Evolutionary conservation across 1,284 basidiomycete species (phyloP).

Genomic region (Pseudozyma sp.): DNA sequence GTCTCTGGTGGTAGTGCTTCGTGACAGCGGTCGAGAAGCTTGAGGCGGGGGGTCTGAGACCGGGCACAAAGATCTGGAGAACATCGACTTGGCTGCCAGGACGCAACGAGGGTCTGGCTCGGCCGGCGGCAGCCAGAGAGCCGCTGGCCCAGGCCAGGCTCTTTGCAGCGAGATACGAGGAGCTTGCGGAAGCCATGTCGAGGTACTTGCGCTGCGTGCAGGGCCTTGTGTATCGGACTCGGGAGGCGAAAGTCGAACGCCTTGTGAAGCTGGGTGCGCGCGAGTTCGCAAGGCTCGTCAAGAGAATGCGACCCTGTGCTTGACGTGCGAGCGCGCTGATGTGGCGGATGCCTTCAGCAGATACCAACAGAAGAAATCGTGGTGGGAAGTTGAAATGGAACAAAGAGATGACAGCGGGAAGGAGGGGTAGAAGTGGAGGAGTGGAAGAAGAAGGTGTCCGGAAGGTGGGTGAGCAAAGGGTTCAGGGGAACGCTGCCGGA

Average conservation of each 20-base stretch:
- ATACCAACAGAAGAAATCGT: too few relatives aligned
- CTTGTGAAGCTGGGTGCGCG: neutral
- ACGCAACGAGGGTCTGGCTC: conserved; percentile 27
- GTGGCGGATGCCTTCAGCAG: neutral
- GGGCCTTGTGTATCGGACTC: neutral
- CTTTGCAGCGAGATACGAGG: conserved; percentile 37
- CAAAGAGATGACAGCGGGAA: neutral
- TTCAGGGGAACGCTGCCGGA: conserved; percentile 11
- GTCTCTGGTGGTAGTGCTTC: conserved; percentile 43
- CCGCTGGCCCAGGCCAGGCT: conserved; percentile 47
- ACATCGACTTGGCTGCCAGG: conserved; percentile 41
- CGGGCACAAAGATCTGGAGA: conserved; percentile 50
- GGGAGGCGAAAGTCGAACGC: neutral
- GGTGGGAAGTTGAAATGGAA: neutral
- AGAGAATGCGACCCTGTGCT: conserved; percentile 7
- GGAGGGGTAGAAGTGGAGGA: neutral
- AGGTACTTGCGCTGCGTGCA: neutral
- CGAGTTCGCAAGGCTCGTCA: conserved; percentile 4
- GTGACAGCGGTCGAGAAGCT: conserved; percentile 42
- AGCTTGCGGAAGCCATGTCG: conserved; percentile 26
- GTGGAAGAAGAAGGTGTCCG: neutral
- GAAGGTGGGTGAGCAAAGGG: conserved; percentile 2
- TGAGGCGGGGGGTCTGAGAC: conserved; percentile 19
- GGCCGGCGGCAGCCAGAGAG: conserved; percentile 38
- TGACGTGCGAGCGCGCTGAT: neutral